Conservation (phyloP, 106 monocot genomes). For the Allium fistulosum region DNA sequence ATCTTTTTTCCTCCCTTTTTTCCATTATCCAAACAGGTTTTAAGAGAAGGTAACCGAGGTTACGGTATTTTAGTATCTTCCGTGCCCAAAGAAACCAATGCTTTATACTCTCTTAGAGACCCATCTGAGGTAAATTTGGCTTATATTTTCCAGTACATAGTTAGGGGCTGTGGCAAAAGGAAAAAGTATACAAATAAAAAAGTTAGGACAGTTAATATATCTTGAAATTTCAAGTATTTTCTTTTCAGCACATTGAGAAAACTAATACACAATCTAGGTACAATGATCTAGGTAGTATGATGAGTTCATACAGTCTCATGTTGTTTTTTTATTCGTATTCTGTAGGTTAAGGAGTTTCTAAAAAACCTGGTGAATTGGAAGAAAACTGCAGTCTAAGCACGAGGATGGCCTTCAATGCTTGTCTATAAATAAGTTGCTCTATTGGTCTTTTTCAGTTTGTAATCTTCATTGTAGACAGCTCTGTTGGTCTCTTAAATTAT, state of each 20-base stretch:
- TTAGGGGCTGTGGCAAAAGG: too few relatives aligned
- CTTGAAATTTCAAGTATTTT: too few relatives aligned
- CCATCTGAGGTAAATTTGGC: conserved; percentile 53
- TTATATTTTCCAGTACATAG: too few relatives aligned
- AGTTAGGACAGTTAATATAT: not conserved
- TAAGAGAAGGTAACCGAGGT: conserved; percentile 44
- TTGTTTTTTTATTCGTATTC: not conserved
- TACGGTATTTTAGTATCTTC: conserved; percentile 82
- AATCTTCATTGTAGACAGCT: not conserved
- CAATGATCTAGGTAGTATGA: too few relatives aligned
- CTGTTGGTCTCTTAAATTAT: not conserved
- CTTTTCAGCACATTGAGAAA: too few relatives aligned
- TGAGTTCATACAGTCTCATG: too few relatives aligned
- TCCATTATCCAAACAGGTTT: conserved; percentile 21
- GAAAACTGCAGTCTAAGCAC: conserved; percentile 10
- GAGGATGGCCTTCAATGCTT: not conserved
- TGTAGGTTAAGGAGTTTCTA: conserved; percentile 74
- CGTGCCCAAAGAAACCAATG: conserved; percentile 60
- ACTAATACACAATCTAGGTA: too few relatives aligned
- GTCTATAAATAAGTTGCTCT: not conserved
- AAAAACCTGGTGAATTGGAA: conserved; percentile 65
- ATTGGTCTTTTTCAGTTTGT: not conserved
- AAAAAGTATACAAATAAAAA: too few relatives aligned
- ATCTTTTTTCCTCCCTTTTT: not conserved
- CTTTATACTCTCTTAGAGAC: conserved; percentile 66